A percentile compares a stretch with the other conserved stretches of the same genome.
Conservation (phyloP, 2,329 filamentous ascomycete genomes). For the Pseudocercospora macadamiae region DNA sequence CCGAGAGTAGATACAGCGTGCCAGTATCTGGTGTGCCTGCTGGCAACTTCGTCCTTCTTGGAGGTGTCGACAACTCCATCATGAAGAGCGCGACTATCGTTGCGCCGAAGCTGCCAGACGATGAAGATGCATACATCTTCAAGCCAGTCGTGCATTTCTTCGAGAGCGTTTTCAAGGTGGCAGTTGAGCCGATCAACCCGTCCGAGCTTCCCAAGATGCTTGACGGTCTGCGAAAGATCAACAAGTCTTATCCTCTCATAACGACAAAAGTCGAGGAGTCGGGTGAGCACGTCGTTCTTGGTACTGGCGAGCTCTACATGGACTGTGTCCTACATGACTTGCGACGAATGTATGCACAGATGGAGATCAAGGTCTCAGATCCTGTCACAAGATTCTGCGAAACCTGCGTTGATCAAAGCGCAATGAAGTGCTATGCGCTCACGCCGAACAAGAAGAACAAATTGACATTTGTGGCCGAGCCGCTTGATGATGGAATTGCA, state of each 20-base stretch:
- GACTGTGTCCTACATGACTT: constrained; percentile 97
- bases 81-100: constrained; percentile 96
- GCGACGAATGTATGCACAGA: constrained; percentile 90
- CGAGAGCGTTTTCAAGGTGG: constrained; percentile 95
- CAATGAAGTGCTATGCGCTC: constrained; percentile 95
- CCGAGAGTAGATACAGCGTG: constrained; percentile 90
- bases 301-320: constrained; percentile 99
- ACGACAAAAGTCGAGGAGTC: constrained; percentile 98
- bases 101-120: constrained; percentile 74
- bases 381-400: constrained; percentile 97
- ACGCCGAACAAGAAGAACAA: constrained; percentile 99
- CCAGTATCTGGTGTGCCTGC: constrained; percentile 89
- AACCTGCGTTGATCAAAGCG: constrained; percentile 94
- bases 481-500: constrained; percentile 90
- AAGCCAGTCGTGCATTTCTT: constrained; percentile 91
- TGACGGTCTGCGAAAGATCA: constrained; percentile 92
- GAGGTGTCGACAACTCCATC: constrained; percentile 95
- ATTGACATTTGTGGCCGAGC: constrained; percentile 97
- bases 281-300: constrained; percentile 91
- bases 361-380: constrained; percentile 99
- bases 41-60: constrained; percentile 88
- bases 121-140: constrained; percentile 95
- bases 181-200: constrained; percentile 96
- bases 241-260: constrained; percentile 95
- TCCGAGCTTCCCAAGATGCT: constrained; percentile 99